A percentile compares a stretch with the other conserved stretches of the same genome.
These are phyloP conservation scores for Ambrosiella xylebori DNA, from an alignment of 2,329 filamentous ascomycete species.

Conservation along the genomic window DNA sequence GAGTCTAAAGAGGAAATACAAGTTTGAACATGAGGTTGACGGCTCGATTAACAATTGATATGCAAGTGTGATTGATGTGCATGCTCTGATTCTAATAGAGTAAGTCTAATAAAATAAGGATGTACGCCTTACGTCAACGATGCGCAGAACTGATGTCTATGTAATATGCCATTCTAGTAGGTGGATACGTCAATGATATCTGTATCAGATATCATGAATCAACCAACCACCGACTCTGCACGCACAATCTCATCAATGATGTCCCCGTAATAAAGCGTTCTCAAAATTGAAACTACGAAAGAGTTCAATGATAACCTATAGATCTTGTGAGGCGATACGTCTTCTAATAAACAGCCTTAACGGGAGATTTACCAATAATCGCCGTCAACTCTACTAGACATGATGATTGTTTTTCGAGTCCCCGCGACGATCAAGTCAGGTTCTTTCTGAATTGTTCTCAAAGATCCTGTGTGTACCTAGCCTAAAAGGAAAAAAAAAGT, in stretches of 20 bases:
- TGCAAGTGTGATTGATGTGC: background rate
- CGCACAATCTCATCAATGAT: too few relatives aligned
- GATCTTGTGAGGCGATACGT: background rate
- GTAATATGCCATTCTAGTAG: background rate
- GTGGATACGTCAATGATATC: background rate
- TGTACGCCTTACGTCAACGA: constrained; percentile 1
- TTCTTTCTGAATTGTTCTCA: too few relatives aligned
- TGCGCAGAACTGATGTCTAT: constrained; percentile 4
- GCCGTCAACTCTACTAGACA: background rate
- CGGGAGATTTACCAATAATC: background rate
- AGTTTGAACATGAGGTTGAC: background rate
- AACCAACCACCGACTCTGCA: too few relatives aligned
- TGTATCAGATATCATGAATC: too few relatives aligned
- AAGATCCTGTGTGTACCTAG: too few relatives aligned
- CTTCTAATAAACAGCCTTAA: background rate
- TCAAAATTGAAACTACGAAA: too few relatives aligned
- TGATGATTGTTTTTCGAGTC: too few relatives aligned
- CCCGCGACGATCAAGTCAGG: too few relatives aligned
- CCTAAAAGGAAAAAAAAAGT: background rate
- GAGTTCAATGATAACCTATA: background rate
- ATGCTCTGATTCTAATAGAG: background rate
- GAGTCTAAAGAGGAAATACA: too few relatives aligned
- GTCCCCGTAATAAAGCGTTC: too few relatives aligned
- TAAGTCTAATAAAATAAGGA: background rate
- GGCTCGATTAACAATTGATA: background rate